phyloP scores from a whole-genome alignment of 768 basidiomycete genomes.

The Chalciporus piperatus region DNA sequence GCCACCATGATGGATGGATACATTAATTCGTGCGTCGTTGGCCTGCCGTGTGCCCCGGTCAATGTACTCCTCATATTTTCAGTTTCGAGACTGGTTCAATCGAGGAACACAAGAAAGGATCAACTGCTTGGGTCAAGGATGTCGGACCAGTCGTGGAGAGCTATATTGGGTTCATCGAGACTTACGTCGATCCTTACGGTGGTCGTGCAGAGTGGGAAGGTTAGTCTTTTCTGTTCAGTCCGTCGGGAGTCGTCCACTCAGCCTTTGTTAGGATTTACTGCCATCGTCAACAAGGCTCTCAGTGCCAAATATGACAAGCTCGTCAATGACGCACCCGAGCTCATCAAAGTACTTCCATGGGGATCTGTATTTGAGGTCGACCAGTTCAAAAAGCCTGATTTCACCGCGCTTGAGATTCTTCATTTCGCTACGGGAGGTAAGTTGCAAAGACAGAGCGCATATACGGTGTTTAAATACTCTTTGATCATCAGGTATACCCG shows the following conservation, averaged over 20 bases:
- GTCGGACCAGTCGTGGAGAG: constrained; percentile 84
- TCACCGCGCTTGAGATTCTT: constrained; percentile 80
- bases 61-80: neutral
- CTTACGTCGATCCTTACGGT: constrained; percentile 86
- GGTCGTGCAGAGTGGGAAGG: constrained; percentile 95
- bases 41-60: neutral
- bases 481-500: constrained; percentile 62
- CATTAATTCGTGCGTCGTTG: constrained; percentile 60
- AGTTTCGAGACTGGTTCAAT: constrained; percentile 78
- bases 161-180: constrained; percentile 86
- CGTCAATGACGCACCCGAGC: constrained; percentile 70
- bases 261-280: constrained; percentile 66
- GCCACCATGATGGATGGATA: constrained; percentile 72
- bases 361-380: constrained; percentile 67
- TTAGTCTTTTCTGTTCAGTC: constrained; percentile 16
- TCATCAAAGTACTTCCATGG: constrained; percentile 85
- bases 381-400: constrained; percentile 82
- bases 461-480: neutral
- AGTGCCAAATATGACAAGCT: constrained; percentile 79
- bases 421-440: constrained; percentile 81
- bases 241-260: neutral
- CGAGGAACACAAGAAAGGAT: constrained; percentile 74
- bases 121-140: constrained; percentile 82
- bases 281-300: constrained; percentile 81
- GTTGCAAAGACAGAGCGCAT: constrained; percentile 3